Conservation (phyloP, 1,284 basidiomycete genomes). For the Ustilago cynodontis region DNA sequence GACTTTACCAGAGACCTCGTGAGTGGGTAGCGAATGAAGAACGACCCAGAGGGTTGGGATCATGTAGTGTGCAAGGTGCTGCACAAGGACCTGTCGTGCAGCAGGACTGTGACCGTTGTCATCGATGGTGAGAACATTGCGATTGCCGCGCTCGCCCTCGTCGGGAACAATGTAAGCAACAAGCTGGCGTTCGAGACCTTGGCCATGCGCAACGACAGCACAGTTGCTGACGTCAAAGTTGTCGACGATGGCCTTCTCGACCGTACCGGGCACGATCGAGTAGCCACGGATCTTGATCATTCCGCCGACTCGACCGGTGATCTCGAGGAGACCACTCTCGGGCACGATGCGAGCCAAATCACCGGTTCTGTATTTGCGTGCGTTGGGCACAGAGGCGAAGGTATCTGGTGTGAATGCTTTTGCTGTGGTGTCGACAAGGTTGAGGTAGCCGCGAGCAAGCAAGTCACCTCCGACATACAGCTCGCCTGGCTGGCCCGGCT, state of each 20-base stretch:
- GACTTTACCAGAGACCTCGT: slow-evolving; percentile 68
- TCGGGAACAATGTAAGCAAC: slow-evolving; percentile 67
- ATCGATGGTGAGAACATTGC: slow-evolving; percentile 53
- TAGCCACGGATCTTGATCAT: slow-evolving; percentile 70
- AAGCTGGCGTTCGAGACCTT: slow-evolving; percentile 66
- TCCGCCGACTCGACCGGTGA: slow-evolving; percentile 67
- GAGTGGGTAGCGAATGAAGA: slow-evolving; percentile 63
- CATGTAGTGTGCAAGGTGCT: slow-evolving; percentile 67
- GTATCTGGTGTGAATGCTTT: slow-evolving; percentile 62
- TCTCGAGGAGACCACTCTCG: slow-evolving; percentile 61
- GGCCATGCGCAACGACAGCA: slow-evolving; percentile 64
- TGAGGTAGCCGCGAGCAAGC: slow-evolving; percentile 67
- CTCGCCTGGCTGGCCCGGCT: slow-evolving; percentile 59
- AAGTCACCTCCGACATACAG: slow-evolving; percentile 66
- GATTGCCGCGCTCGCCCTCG: slow-evolving; percentile 34
- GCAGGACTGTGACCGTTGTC: slow-evolving; percentile 64
- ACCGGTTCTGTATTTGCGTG: slow-evolving; percentile 66
- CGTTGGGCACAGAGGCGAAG: slow-evolving; percentile 30
- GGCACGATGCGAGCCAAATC: slow-evolving; percentile 64
- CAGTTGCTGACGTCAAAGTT: slow-evolving; percentile 63
- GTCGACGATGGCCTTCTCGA: slow-evolving; percentile 66
- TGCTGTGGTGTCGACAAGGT: slow-evolving; percentile 63
- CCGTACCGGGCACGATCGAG: slow-evolving; percentile 63
- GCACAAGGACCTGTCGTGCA: slow-evolving; percentile 55
- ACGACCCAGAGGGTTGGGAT: slow-evolving; percentile 67